Evolutionary conservation across 73 alveolate species (phyloP), one percentile per base, ranked within the genome.

Genomic region (Paraurostyla sp.): DNA sequence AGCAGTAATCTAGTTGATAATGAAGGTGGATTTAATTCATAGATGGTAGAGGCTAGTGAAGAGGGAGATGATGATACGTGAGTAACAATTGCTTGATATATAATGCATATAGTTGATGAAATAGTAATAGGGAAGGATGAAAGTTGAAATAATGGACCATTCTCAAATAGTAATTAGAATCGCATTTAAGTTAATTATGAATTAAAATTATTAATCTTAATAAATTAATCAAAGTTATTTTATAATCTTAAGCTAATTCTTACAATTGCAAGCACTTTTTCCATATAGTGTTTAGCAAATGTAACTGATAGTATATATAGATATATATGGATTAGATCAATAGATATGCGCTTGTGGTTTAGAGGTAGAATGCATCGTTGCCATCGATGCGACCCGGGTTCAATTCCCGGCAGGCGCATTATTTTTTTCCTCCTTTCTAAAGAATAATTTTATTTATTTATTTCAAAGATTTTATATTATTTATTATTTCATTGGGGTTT

Each of bases 341-440:
- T n/a, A n/a, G n/a, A n/a, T n/a, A 45, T 27, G 93, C 93, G 75
- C 88, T 69, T 71, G 88, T 85, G 93, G 93, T 85, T 83, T 48
- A 85, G 88, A 48, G 93, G 93, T 85, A 85, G 82, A 83, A 85
- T 85, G 93, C 93, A 82, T 71, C 93, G 93, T 85, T 85, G 93
- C 93, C 93, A 85, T 85, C 93, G 93, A 71, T 85, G 93, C 93
- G 93, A 85, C 93, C 93, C 93, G 93, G 93, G 93, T 85, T 85
- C 93, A 83, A 84, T 80, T 80, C 91, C 91, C 91, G 91, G 91
- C 85, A 62, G 85, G 90, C 81, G 90, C 90, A 80, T 59, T 32
- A 27, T 54, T 54, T 80, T 63, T 16, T 18, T 36, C n/a, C 40
- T 4, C 54, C 54, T 80, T 57, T 46, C 18, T 15, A 46, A 46